These are phyloP conservation scores for Phytophthora rubi DNA, from an alignment of 352 stramenopile genomes.

Conservation along the genomic window DNA sequence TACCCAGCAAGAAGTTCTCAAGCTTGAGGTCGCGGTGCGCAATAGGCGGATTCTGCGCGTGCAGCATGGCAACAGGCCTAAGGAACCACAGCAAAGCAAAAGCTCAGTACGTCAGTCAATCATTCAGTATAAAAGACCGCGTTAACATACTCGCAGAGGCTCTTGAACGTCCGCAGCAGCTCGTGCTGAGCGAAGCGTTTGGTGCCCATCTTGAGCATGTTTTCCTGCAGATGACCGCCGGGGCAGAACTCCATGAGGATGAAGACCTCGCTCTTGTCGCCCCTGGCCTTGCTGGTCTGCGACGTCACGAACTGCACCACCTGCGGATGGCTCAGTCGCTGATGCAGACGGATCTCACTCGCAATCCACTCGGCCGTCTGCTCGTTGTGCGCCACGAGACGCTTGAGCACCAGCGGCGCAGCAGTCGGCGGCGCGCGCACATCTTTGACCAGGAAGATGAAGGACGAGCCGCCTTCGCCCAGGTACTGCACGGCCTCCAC, in stretches of 20 bases:
- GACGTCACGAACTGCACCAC: constrained; percentile 76
- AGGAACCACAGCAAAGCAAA: neutral
- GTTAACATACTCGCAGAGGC: constrained; percentile 70
- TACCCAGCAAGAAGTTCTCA: constrained; percentile 95
- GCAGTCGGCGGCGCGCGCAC: constrained; percentile 35
- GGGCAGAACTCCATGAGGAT: constrained; percentile 98
- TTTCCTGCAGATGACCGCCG: constrained; percentile 93
- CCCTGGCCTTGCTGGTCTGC: constrained; percentile 45
- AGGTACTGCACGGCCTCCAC: constrained; percentile 80
- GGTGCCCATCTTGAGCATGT: constrained; percentile 90
- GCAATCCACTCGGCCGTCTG: constrained; percentile 63
- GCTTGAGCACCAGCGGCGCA: constrained; percentile 72
- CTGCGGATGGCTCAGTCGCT: constrained; percentile 69
- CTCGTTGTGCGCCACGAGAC: constrained; percentile 76
- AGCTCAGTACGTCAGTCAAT: constrained; percentile 2
- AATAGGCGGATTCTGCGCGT: constrained; percentile 89
- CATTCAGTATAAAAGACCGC: too few species aligned
- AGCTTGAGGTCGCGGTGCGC: constrained; percentile 97
- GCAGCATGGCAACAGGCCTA: constrained; percentile 68
- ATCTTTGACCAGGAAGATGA: constrained; percentile 86
- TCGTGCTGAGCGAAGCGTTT: constrained; percentile 76
- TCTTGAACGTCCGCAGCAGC: constrained; percentile 67
- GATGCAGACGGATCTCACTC: constrained; percentile 77
- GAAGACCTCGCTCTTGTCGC: constrained; percentile 86
- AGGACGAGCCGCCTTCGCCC: constrained; percentile 78